Evolutionary conservation across 768 basidiomycete species (phyloP).

Genomic region (Leccinum boreale): DNA sequence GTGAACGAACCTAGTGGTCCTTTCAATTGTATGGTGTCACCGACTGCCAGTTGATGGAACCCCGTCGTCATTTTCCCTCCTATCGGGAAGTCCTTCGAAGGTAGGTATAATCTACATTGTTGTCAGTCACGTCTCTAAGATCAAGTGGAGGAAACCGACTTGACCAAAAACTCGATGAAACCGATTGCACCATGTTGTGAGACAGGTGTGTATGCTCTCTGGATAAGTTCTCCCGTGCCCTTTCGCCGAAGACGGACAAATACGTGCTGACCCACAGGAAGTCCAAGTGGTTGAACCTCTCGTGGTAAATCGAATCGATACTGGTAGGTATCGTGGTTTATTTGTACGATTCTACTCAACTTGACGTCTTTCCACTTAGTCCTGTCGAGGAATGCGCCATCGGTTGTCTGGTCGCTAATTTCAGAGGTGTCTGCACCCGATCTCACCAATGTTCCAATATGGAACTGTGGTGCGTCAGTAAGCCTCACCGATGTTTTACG

Average conservation of each 20-base stretch:
- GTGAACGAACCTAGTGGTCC: slow-evolving; percentile 58
- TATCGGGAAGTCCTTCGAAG: slow-evolving; percentile 31
- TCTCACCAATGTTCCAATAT: slow-evolving; percentile 48
- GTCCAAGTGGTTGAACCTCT: slow-evolving; percentile 43
- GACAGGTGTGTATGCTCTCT: slow-evolving; percentile 61
- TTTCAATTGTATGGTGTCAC: slow-evolving; percentile 52
- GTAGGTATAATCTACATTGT: slow-evolving; percentile 5
- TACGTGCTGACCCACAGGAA: slow-evolving; percentile 60
- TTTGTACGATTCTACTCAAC: slow-evolving; percentile 34
- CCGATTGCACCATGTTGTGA: slow-evolving; percentile 41
- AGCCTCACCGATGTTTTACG: background rate
- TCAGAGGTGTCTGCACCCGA: background rate
- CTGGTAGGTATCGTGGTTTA: slow-evolving; percentile 48
- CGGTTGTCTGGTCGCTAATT: slow-evolving; percentile 5
- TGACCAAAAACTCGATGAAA: slow-evolving; percentile 52
- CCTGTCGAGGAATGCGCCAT: slow-evolving; percentile 39
- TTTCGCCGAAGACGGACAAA: slow-evolving; percentile 47
- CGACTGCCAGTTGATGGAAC: slow-evolving; percentile 44
- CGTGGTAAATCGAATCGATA: slow-evolving; percentile 48
- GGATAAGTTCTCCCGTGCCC: slow-evolving; percentile 42
- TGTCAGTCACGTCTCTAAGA: slow-evolving; percentile 5
- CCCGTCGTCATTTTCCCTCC: slow-evolving; percentile 55
- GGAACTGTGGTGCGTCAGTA: slow-evolving; percentile 30
- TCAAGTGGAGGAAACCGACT: slow-evolving; percentile 29
- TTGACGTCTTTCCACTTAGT: slow-evolving; percentile 47